A percentile compares a stretch with the other conserved stretches of the same genome.
phyloP scores from a whole-genome alignment of 139 green algal species.

The Limnomonas spitsbergensis region DNA sequence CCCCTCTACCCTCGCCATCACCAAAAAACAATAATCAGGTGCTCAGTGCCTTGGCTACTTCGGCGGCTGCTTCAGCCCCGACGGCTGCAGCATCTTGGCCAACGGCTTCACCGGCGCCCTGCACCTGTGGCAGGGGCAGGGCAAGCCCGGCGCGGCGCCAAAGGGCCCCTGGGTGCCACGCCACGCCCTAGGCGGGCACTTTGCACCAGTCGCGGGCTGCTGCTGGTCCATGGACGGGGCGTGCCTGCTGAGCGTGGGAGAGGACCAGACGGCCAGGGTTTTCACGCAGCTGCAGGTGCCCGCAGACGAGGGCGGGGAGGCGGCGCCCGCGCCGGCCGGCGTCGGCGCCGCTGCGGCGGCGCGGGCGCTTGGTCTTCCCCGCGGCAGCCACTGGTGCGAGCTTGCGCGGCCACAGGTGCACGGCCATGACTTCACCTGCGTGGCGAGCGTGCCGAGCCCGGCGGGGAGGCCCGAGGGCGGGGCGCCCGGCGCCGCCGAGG shows the following conservation, averaged over 20 bases:
- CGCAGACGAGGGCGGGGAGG: not conserved
- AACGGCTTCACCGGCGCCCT: conserved; percentile 78
- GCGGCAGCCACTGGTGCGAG: conserved; percentile 83
- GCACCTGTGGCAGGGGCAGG: conserved; percentile 11
- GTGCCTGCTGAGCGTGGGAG: conserved; percentile 66
- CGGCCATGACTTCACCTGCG: conserved; percentile 88
- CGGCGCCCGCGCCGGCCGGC: not conserved
- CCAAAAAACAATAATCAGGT: too few species aligned
- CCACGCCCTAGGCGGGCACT: conserved; percentile 79
- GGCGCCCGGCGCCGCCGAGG: not conserved
- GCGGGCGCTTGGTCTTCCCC: too few species aligned
- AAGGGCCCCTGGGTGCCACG: conserved; percentile 56
- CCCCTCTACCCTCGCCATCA: too few species aligned
- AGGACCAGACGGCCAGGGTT: conserved; percentile 82
- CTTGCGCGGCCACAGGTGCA: conserved; percentile 90
- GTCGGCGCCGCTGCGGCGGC: not conserved
- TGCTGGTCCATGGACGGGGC: conserved; percentile 66
- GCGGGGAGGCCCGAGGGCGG: not conserved
- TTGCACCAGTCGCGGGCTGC: conserved; percentile 69
- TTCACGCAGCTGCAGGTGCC: conserved; percentile 39
- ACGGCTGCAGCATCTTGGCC: conserved; percentile 65
- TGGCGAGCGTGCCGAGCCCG: conserved; percentile 52
- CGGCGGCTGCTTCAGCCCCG: conserved; percentile 61
- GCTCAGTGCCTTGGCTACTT: conserved; percentile 71
- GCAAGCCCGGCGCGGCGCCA: not conserved